Evolutionary conservation across 2,329 filamentous ascomycete genomes (phyloP), one percentile per base, ranked within the genome.

Genomic region (Stachybotrys chartarum): DNA sequence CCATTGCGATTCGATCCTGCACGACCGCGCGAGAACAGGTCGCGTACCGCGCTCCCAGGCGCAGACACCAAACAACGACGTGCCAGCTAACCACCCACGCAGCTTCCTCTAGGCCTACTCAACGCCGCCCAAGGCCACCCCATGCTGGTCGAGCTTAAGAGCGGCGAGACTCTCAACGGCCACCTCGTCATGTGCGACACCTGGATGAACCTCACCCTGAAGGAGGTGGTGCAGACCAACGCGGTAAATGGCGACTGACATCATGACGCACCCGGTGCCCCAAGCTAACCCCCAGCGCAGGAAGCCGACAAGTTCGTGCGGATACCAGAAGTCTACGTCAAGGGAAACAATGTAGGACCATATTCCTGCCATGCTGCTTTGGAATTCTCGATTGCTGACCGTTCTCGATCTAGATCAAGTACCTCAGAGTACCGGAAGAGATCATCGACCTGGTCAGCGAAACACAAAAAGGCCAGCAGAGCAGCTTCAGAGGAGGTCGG

Each of bases 171-270:
- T 0, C 83, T 99, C 58, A 99, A 97, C 75, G 94, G 94, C 60
- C 91, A 97, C 69, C 80, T 99, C 57, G 88, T 97, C 72, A 91
- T 88, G 72, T 99, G 93, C 84, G 94, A 99, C 73, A 99, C 93
- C 51, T 99, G 94, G 91, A 99, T 99, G 94, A 99, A 99, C 76
- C 78, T 99, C 64, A 97, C 93, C 2, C 76, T 99, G 62, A 96
- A 94, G 73, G 94, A 97, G 72, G 95, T 99, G 24, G 90, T 97
- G 42, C 93, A 97, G 75, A 97, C 94, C 17, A 96, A 88, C 69
- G 86, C 93, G 30, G 85, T 88, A 74, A 53, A 79, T 55, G 17
- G 39, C n/a, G 51, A 14, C 10, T 30, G 10, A 44, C 31, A 24
- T 48, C 45, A 47, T 14, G 32, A 44, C 24, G 24, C 30, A 42